phyloP scores from a whole-genome alignment of 352 stramenopile genomes.

The Elongisporangium anandrum region DNA sequence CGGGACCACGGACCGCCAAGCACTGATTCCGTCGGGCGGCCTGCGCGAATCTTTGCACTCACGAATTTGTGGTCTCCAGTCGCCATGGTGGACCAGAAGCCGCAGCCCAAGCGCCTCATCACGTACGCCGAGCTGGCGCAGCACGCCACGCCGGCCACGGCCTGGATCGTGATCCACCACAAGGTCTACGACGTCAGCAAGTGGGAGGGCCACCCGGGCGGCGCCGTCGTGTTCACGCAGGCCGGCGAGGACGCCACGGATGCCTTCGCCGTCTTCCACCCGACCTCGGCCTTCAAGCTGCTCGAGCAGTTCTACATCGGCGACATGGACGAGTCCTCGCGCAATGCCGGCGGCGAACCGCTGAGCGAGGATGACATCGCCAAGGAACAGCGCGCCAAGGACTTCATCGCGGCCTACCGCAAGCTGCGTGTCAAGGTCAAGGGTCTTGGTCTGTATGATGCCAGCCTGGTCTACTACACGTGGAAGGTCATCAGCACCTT shows the following conservation, averaged over 20 bases:
- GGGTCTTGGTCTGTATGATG: constrained; percentile 94
- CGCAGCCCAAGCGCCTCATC: constrained; percentile 46
- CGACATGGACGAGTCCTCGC: constrained; percentile 85
- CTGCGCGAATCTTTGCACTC: not conserved
- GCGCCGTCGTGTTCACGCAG: constrained; percentile 96
- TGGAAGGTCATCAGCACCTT: constrained; percentile 96
- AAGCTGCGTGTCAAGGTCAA: constrained; percentile 94
- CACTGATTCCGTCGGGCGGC: not conserved
- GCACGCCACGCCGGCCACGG: constrained; percentile 69
- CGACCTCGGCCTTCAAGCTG: constrained; percentile 88
- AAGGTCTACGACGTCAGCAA: constrained; percentile 91
- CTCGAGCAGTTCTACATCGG: constrained; percentile 98
- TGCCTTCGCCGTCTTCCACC: constrained; percentile 98
- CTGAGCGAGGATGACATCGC: constrained; percentile 43
- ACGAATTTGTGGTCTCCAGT: not conserved
- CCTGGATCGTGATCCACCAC: constrained; percentile 90
- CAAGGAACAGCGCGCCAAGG: constrained; percentile 62
- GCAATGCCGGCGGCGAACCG: constrained; percentile 12
- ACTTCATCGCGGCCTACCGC: constrained; percentile 96
- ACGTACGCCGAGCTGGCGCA: constrained; percentile 73
- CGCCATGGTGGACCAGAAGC: constrained; percentile 66
- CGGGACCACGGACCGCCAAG: not conserved
- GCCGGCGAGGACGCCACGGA: constrained; percentile 98
- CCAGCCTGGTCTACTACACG: constrained; percentile 88
- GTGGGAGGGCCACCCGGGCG: constrained; percentile 81